Percentiles rank a stretch among this genome's conserved stretches.
These are phyloP conservation scores for Cryomyces minteri DNA, from an alignment of 495 filamentous ascomycete species.

Conservation along the genomic window DNA sequence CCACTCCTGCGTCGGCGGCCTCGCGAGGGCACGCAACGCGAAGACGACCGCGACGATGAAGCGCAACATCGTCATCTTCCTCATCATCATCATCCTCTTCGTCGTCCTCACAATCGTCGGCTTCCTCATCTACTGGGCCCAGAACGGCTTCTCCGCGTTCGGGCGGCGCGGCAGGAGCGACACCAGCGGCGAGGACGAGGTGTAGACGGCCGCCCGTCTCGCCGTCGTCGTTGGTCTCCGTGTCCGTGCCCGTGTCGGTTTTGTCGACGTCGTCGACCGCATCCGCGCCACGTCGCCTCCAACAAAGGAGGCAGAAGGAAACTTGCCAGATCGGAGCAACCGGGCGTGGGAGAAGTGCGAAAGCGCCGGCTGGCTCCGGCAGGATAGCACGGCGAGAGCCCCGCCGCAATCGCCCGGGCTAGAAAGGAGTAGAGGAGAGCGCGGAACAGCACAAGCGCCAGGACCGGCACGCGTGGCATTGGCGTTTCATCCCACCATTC, in stretches of 20 bases:
- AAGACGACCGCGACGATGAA: slow-evolving; percentile 14
- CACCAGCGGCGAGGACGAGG: not conserved
- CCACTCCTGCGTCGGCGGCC: too few relatives aligned
- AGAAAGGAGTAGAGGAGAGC: too few relatives aligned
- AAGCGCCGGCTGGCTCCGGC: not conserved
- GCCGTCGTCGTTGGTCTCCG: slow-evolving; percentile 1
- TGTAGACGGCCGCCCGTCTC: not conserved
- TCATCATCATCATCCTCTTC: slow-evolving; percentile 27
- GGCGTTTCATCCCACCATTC: too few relatives aligned
- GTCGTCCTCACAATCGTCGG: slow-evolving; percentile 21
- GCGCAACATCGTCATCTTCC: slow-evolving; percentile 26
- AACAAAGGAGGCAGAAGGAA: slow-evolving; percentile 1
- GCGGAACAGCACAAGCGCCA: too few relatives aligned
- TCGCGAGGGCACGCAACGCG: not conserved
- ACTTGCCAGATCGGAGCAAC: slow-evolving; percentile 3
- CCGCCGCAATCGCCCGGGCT: not conserved
- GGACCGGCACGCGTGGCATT: too few relatives aligned
- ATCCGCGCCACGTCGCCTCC: not conserved
- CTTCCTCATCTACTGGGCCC: slow-evolving; percentile 21
- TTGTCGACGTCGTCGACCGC: too few relatives aligned
- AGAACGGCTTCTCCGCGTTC: slow-evolving; percentile 7
- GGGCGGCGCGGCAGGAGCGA: not conserved
- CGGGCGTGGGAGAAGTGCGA: too few relatives aligned
- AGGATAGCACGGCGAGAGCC: not conserved
- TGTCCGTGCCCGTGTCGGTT: too few relatives aligned